Evolutionary conservation across 2,329 filamentous ascomycete species (phyloP).

Genomic region (Aspergillus pseudonomiae): DNA sequence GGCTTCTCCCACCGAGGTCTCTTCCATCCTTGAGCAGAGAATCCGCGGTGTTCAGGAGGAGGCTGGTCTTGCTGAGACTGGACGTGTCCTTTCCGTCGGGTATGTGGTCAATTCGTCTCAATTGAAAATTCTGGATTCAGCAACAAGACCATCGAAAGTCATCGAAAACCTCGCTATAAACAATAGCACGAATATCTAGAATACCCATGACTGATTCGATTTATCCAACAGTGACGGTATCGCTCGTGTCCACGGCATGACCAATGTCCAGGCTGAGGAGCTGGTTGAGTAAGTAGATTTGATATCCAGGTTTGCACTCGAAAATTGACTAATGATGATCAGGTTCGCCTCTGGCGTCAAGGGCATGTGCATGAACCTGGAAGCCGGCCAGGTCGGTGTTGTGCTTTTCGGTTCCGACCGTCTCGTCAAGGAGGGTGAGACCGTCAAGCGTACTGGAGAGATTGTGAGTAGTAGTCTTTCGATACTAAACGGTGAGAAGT

Average conservation of each 20-base stretch:
- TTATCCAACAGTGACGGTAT: constrained; percentile 87
- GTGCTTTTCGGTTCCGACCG: constrained; percentile 99
- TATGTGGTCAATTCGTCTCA: constrained; percentile 60
- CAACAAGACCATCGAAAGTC: constrained; percentile 34
- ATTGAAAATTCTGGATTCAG: constrained; percentile 33
- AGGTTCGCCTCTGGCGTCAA: constrained; percentile 99
- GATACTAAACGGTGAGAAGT: not conserved
- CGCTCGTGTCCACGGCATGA: constrained; percentile 99
- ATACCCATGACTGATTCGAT: constrained; percentile 23
- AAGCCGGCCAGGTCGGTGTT: constrained; percentile 99
- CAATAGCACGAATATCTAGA: constrained; percentile 2
- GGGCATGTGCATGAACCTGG: constrained; percentile 99
- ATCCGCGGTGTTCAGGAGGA: constrained; percentile 99
- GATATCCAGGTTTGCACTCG: constrained; percentile 21
- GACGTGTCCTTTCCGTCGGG: constrained; percentile 97
- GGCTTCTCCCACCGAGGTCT: constrained; percentile 95
- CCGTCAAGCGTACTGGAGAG: constrained; percentile 98
- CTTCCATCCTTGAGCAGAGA: constrained; percentile 98
- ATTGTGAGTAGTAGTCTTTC: constrained; percentile 70
- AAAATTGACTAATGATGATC: constrained; percentile 29
- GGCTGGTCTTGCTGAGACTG: constrained; percentile 94
- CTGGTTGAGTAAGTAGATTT: constrained; percentile 86
- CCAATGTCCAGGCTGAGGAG: constrained; percentile 99
- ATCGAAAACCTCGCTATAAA: constrained; percentile 27
- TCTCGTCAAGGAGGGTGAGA: constrained; percentile 99